phyloP scores from a whole-genome alignment of 305 asterid species.

The Solanum aculeatissimum region DNA sequence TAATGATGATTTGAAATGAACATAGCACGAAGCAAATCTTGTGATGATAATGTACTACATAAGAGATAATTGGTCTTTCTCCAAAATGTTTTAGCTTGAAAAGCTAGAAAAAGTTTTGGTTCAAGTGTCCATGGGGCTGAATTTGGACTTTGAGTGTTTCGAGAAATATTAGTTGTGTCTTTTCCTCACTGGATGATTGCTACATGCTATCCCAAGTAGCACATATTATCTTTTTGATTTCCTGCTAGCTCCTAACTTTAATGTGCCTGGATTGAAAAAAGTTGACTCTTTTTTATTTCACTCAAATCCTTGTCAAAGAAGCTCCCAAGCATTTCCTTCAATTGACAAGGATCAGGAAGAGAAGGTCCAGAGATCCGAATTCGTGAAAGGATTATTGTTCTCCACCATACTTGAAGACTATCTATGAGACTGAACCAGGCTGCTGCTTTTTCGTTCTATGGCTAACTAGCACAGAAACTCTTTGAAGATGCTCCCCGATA shows the following conservation, averaged over 20 bases:
- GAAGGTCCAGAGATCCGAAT: conserved; percentile 47
- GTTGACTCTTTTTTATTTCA: not conserved
- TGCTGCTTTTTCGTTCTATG: not conserved
- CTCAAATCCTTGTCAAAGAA: conserved; percentile 22
- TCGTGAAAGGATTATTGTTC: conserved; percentile 46
- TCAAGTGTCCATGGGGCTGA: not conserved
- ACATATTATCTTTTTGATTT: not conserved
- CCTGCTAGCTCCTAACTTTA: not conserved
- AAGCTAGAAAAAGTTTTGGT: not conserved
- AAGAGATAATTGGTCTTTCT: not conserved
- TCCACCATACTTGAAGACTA: conserved; percentile 57
- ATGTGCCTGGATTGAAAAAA: not conserved
- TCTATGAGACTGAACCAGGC: not conserved
- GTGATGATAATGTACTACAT: not conserved
- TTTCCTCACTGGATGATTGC: not conserved
- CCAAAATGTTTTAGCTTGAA: not conserved
- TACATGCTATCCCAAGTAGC: not conserved
- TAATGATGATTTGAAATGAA: not conserved
- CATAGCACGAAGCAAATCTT: not conserved
- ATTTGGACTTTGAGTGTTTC: not conserved
- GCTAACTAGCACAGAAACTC: not conserved
- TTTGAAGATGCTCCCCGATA: not conserved
- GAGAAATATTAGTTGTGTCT: not conserved
- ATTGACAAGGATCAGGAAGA: conserved; percentile 49
- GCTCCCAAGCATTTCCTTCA: conserved; percentile 22